phyloP scores from a whole-genome alignment of 352 stramenopile genomes.

The Ochromonadaceae sp. region DNA sequence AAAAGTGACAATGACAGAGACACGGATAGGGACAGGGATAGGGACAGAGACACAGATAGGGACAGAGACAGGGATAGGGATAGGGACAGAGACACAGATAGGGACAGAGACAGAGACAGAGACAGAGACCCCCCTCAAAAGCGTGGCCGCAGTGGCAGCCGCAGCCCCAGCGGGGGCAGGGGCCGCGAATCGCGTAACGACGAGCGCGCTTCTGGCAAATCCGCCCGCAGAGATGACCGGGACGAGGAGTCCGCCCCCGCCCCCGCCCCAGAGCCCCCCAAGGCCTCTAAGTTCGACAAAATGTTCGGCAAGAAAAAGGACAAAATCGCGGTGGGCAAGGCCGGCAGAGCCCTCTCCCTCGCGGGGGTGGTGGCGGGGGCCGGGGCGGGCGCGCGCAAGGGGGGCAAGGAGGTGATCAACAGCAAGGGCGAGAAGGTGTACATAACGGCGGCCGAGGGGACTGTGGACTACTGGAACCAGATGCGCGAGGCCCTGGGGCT shows the following conservation, averaged over 20 bases:
- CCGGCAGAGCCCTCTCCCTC: too few species aligned
- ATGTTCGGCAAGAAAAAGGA: conserved; percentile 18
- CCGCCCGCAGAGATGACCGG: too few species aligned
- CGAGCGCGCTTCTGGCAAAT: too few species aligned
- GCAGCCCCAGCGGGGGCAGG: background rate
- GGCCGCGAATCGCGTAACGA: background rate
- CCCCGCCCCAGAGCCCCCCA: too few species aligned
- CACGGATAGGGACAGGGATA: background rate
- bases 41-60: too few species aligned
- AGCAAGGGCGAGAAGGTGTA: background rate
- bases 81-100: background rate
- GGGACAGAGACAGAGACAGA: background rate
- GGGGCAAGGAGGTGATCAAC: background rate
- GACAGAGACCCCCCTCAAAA: background rate
- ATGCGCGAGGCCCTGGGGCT: conserved; percentile 9
- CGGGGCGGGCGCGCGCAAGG: too few species aligned
- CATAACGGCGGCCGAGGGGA: conserved; percentile 10
- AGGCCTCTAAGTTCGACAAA: conserved; percentile 15
- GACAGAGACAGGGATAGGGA: too few species aligned
- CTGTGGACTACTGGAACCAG: conserved; percentile 19
- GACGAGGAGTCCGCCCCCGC: too few species aligned
- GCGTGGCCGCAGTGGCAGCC: background rate
- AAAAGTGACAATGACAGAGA: background rate
- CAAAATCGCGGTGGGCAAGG: too few species aligned
- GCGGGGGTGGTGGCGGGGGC: too few species aligned